Base-by-base conservation (phyloP, 2,329 filamentous ascomycete species). In the Cryphonectria parasitica region DNA sequence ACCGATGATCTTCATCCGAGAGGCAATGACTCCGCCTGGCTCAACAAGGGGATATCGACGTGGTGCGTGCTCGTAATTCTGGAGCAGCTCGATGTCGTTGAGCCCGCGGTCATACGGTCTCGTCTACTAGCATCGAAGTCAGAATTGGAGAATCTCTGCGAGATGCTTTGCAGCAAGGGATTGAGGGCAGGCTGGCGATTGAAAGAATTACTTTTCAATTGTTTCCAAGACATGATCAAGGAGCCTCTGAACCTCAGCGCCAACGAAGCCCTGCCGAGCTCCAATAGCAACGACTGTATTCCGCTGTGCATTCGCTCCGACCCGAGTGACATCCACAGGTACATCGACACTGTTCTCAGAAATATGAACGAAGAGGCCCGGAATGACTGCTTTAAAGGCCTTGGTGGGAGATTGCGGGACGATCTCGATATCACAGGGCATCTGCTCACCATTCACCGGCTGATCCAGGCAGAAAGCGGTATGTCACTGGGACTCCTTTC, bases 181-280 rank as follows among this genome's bases (percentile, higher is more conserved):
- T 66, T 68, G n/a, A 73, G 74, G 45, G 67, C 73, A 11, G 84
- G 83, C 7, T 87, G 85, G 85, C 82, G 82, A 72, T 74, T 85
- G 39, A 80, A 82, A 68, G 81, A 78, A 3, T 84, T 87, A 68
- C 74, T 87, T 15, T 78, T 79, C 6, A 81, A 76, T 5, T 78
- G 82, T 65, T 78, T 84, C 31, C 75, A 78, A 0, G 72, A 77
- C 5, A 73, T 77, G 0, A 69, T 83, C 25, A 75, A 78, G 8
- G 76, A 77, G 0, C 72, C 80, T 10, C 78, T 77, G 3, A 80
- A 80, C 1, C 79, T 78, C 25, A 68, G 41, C 25, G 69, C 67
- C 49, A 54, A 58, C 25, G 58, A 64, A 3, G 41, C 66, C 36
- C 17, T 71, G 17, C 64, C 45, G 49, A 71, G 13, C 0, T 34